phyloP scores from a whole-genome alignment of 176 grass and related monocot genomes.

The Oryza glumipatula region DNA sequence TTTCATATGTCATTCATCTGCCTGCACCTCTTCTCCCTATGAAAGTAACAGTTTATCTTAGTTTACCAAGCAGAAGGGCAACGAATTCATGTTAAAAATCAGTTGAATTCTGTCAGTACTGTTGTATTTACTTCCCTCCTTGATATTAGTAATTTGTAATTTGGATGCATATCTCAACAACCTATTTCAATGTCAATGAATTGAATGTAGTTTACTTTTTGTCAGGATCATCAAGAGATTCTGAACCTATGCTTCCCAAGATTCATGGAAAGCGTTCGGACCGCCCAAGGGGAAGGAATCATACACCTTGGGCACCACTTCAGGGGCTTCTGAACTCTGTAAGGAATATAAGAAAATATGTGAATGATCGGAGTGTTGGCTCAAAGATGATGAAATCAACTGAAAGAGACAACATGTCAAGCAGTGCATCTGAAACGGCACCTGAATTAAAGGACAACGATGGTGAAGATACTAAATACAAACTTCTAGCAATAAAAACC shows the following conservation, averaged over 20 bases:
- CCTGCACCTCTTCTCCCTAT: not conserved
- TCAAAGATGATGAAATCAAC: not conserved
- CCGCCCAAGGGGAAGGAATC: not conserved
- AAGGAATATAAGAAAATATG: not conserved
- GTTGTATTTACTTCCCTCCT: not conserved
- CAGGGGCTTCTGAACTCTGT: not conserved
- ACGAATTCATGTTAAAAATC: not conserved
- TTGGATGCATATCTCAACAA: not conserved
- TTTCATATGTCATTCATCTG: slow-evolving; percentile 1
- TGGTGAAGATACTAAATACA: not conserved
- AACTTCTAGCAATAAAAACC: not conserved
- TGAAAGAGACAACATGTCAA: not conserved
- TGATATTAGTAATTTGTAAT: not conserved
- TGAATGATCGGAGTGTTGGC: not conserved
- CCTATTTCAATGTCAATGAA: not conserved
- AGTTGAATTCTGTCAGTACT: not conserved
- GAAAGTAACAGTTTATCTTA: not conserved
- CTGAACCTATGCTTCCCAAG: slow-evolving; percentile 1
- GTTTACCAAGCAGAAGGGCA: not conserved
- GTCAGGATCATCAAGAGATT: not conserved
- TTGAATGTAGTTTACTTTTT: not conserved
- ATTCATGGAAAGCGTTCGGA: slow-evolving; percentile 9
- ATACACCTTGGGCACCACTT: not conserved
- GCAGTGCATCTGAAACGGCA: not conserved
- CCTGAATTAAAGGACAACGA: not conserved